Percentiles rank a stretch among this genome's conserved stretches.
phyloP scores from a whole-genome alignment of 2,329 filamentous ascomycete genomes.

The Cladosporium sp. region DNA sequence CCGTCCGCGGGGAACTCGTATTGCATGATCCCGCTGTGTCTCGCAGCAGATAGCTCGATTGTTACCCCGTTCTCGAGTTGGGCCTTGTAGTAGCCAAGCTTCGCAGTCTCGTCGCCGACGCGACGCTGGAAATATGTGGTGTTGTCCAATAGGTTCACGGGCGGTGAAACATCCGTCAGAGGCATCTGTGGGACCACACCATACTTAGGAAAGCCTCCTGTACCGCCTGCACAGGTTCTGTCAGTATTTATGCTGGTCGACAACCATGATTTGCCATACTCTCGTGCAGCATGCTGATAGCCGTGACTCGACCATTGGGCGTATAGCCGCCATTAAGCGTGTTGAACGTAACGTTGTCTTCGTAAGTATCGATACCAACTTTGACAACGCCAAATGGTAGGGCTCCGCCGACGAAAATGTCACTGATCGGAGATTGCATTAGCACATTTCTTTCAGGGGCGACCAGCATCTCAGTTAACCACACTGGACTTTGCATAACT shows the following conservation, averaged over 20 bases:
- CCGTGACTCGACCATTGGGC: constrained; percentile 27
- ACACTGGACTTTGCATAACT: not conserved
- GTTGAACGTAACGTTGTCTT: constrained; percentile 28
- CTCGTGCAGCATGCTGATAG: constrained; percentile 44
- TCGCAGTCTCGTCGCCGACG: constrained; percentile 38
- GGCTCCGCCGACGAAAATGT: constrained; percentile 41
- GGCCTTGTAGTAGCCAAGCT: constrained; percentile 60
- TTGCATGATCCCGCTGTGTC: constrained; percentile 56
- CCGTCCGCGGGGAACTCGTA: constrained; percentile 52
- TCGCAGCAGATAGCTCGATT: constrained; percentile 55
- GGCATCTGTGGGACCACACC: constrained; percentile 56
- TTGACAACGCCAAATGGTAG: constrained; percentile 43
- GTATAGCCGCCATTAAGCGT: constrained; percentile 42
- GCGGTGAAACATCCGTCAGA: constrained; percentile 39
- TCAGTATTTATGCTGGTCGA: not conserved
- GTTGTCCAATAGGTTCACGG: constrained; percentile 38
- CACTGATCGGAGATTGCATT: constrained; percentile 9
- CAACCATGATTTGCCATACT: not conserved
- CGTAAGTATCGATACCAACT: constrained; percentile 39
- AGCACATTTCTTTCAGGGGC: not conserved
- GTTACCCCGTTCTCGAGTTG: constrained; percentile 52
- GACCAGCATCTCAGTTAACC: too few species aligned
- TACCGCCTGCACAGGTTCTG: constrained; percentile 44
- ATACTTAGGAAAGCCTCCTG: constrained; percentile 66
- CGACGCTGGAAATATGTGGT: constrained; percentile 36